Conservation (phyloP, 2,329 filamentous ascomycete genomes). For the Hymenoscyphus repandus region DNA sequence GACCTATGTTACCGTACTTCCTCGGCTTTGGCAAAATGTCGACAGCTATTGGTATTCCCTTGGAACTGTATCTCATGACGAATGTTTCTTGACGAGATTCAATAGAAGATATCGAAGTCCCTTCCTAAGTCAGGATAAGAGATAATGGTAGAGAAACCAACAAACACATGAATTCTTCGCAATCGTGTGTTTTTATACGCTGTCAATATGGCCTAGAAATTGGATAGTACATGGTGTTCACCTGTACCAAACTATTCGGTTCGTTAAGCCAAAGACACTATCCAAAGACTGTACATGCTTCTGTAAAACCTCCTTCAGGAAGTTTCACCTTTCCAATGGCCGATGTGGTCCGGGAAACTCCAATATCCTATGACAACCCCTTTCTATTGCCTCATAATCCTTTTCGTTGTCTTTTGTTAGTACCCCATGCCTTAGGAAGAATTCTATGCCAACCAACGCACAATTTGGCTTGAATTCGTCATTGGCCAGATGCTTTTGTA, state of each 20-base stretch:
- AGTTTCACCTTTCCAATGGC: not conserved
- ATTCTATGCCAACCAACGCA: slow-evolving; percentile 77
- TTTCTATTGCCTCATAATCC: slow-evolving; percentile 69
- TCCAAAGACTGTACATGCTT: not conserved
- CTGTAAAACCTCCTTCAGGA: not conserved
- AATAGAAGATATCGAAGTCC: too few relatives aligned
- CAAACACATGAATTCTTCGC: too few relatives aligned
- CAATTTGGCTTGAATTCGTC: slow-evolving; percentile 94
- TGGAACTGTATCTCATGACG: too few relatives aligned
- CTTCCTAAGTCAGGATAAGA: too few relatives aligned
- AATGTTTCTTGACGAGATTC: too few relatives aligned
- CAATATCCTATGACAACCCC: slow-evolving; percentile 70
- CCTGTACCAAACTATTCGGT: too few relatives aligned
- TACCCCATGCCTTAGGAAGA: slow-evolving; percentile 81
- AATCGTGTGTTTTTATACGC: too few relatives aligned
- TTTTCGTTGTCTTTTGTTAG: slow-evolving; percentile 74
- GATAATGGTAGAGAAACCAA: too few relatives aligned
- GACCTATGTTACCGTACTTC: too few relatives aligned
- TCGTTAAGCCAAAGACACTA: not conserved
- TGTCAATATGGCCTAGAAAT: not conserved
- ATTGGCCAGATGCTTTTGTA: slow-evolving; percentile 60
- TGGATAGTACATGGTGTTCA: too few relatives aligned
- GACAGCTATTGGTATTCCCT: too few relatives aligned
- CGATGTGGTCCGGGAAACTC: slow-evolving; percentile 58
- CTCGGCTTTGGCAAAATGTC: too few relatives aligned